A percentile compares a stretch with the other conserved stretches of the same genome.
Evolutionary conservation across 1,139 yeast species (phyloP).

Genomic region (Scheffersomyces lignicola): DNA sequence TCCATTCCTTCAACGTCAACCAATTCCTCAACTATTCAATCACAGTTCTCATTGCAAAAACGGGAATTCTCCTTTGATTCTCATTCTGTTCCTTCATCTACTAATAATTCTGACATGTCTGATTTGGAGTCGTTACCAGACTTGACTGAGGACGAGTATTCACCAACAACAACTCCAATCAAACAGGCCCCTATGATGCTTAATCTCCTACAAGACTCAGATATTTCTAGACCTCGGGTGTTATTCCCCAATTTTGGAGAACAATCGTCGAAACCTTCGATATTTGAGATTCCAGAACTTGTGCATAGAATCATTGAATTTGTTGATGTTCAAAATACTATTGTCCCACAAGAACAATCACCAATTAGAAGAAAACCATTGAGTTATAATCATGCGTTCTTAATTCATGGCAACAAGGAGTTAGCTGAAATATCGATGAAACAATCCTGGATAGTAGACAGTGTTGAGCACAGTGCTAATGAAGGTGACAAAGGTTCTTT

Average conservation of each 20-base stretch:
- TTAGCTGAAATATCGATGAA: slow-evolving; percentile 55
- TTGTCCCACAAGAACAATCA: slow-evolving; percentile 57
- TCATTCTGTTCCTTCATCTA: slow-evolving; percentile 7
- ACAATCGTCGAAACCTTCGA: slow-evolving; percentile 29
- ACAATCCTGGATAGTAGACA: slow-evolving; percentile 14
- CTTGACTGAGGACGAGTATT: slow-evolving; percentile 32
- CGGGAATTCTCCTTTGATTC: slow-evolving; percentile 20
- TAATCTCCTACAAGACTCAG: slow-evolving; percentile 4
- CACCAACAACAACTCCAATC: slow-evolving; percentile 30
- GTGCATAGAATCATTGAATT: slow-evolving; percentile 57
- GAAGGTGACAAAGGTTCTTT: slow-evolving; percentile 23
- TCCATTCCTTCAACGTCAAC: slow-evolving; percentile 1
- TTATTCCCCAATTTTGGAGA: not conserved
- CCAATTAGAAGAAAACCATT: slow-evolving; percentile 68
- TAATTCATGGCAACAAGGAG: slow-evolving; percentile 49
- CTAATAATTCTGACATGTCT: slow-evolving; percentile 16
- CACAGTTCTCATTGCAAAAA: slow-evolving; percentile 12
- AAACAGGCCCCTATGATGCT: slow-evolving; percentile 9
- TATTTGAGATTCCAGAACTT: slow-evolving; percentile 79
- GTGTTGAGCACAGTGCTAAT: slow-evolving; percentile 7
- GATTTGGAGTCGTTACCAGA: slow-evolving; percentile 43
- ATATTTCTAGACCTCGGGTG: not conserved
- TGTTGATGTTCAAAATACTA: slow-evolving; percentile 51
- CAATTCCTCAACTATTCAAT: not conserved
- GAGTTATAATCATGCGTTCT: slow-evolving; percentile 56